These are phyloP conservation scores for Senecio squalidus DNA, from an alignment of 140 eudicot genomes.

Conservation along the genomic window DNA sequence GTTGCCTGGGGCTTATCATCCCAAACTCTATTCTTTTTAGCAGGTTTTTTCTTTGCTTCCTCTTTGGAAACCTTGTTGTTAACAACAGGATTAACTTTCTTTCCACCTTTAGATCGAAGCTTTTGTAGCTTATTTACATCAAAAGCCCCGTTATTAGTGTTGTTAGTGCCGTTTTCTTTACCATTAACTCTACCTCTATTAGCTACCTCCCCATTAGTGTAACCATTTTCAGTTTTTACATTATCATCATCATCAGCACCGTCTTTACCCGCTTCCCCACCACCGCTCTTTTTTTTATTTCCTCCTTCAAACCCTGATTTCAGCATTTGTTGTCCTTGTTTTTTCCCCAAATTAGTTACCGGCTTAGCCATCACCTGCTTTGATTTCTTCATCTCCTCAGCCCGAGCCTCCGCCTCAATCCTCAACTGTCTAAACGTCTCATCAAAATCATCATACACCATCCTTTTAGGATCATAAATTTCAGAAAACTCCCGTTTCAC, in stretches of 20 bases:
- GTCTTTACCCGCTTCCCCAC: slow-evolving; percentile 54
- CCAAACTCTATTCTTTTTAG: slow-evolving; percentile 94
- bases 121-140: slow-evolving; percentile 94
- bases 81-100: slow-evolving; percentile 62
- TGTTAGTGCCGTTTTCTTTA: slow-evolving; percentile 54
- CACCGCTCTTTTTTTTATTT: slow-evolving; percentile 50
- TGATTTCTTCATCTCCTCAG: slow-evolving; percentile 81
- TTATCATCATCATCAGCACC: slow-evolving; percentile 27
- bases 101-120: slow-evolving; percentile 70
- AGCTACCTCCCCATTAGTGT: slow-evolving; percentile 38
- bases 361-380: slow-evolving; percentile 63
- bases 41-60: slow-evolving; percentile 76
- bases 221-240: slow-evolving; percentile 52
- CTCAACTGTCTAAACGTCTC: slow-evolving; percentile 78
- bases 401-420: slow-evolving; percentile 90
- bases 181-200: slow-evolving; percentile 37
- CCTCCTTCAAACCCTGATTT: slow-evolving; percentile 49
- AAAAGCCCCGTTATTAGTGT: slow-evolving; percentile 59
- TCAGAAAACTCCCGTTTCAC: slow-evolving; percentile 80
- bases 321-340: slow-evolving; percentile 57
- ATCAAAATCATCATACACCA: slow-evolving; percentile 71
- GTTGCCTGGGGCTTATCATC: slow-evolving; percentile 68
- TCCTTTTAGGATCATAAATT: slow-evolving; percentile 71
- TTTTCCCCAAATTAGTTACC: slow-evolving; percentile 41
- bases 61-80: slow-evolving; percentile 65